phyloP scores from a whole-genome alignment of 768 basidiomycete genomes.

The Tulasnella sp. region DNA sequence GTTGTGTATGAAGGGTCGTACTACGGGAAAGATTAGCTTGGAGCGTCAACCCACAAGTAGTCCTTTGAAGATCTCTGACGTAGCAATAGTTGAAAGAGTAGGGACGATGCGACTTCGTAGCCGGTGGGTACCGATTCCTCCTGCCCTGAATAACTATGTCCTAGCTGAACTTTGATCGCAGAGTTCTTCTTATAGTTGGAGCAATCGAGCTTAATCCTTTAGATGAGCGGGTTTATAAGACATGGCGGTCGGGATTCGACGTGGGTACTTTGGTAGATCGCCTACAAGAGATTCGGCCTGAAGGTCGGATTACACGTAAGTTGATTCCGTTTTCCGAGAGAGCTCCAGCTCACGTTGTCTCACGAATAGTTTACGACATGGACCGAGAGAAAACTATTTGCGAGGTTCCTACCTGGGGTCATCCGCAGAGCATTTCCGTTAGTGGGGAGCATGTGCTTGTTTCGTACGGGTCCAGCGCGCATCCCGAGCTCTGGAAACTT shows the following conservation, averaged over 20 bases:
- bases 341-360: neutral
- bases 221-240: neutral
- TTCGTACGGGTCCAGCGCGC: slow-evolving; percentile 67
- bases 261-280: slow-evolving; percentile 52
- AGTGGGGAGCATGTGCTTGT: slow-evolving; percentile 54
- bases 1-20: neutral
- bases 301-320: slow-evolving; percentile 50
- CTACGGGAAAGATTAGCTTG: no score
- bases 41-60: no score
- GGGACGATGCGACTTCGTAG: no score
- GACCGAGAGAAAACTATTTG: slow-evolving; percentile 58
- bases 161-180: no score
- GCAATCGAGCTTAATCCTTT: no score
- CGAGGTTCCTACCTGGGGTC: slow-evolving; percentile 63
- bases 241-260: slow-evolving; percentile 53
- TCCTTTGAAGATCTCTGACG: no score
- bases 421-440: slow-evolving; percentile 62
- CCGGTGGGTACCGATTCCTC: no score
- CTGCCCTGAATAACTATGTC: no score
- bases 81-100: no score
- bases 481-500: slow-evolving; percentile 69
- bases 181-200: no score
- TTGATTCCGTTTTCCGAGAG: neutral
- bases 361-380: slow-evolving; percentile 70
- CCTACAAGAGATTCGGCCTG: slow-evolving; percentile 59